Evolutionary conservation across 108 stramenopile genomes (phyloP), one percentile per base, ranked within the genome.

Genomic region (Stephanodiscus triporus): DNA sequence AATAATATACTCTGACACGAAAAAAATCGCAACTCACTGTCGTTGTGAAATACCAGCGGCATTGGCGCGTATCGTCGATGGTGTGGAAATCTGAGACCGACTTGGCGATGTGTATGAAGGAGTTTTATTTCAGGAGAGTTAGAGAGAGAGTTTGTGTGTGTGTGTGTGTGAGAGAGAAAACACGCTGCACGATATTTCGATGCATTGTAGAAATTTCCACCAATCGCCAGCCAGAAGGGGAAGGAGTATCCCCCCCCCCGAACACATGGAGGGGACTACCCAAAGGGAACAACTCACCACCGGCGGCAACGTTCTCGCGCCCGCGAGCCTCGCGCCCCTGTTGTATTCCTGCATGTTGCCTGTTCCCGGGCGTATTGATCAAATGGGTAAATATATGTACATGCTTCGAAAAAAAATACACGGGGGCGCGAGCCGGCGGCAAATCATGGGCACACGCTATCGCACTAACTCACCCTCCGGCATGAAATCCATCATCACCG

Each of bases 21-120:
- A 11, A 42, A 2, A 0, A n/a, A 7, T 11, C 9, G n/a, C n/a
- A 20, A 83, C 64, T 77, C 58, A 71, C 76, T 64, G 71, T 86
- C 85, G 57, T 84, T 84, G 67, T 86, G 85, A 49, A 72, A 76
- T 34, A 81, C 45, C 20, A 75, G 68, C n/a, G 82, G 75, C 26
- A 40, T 32, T 19, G 43, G 50, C 38, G n/a, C n/a, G 77, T 80
- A 49, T 45, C 77, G 70, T 84, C 84, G 50, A 81, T 78, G 8
- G 78, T 61, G 68, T 86, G 85, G 75, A 84, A 69, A 62, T 86
- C 85, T 11, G 80, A 78, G 30, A 84, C 83, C 57, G 78, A 70
- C 11, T 75, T 81, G 16, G 83, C 80, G 59, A 86, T 66, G 30
- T 86, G 85, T 32, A 70, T 72, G n/a, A n/a, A n/a, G n/a, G n/a